Conservation (phyloP, 73 alveolate genomes). For the Uronychia binucleata region DNA sequence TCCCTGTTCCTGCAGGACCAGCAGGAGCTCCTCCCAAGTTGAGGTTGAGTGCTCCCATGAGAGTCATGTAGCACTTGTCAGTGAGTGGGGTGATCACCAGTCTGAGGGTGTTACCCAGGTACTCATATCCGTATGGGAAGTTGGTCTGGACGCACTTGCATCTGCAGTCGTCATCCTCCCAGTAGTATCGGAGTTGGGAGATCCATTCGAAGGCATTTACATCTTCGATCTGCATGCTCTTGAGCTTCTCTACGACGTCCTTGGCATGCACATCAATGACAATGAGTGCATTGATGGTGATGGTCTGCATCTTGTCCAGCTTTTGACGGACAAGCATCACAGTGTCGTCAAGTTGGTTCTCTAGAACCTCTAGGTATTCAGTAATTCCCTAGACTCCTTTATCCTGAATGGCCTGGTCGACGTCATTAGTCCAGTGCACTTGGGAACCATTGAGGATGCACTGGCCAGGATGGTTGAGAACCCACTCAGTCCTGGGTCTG, state of each 20-base stretch:
- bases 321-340: conserved; percentile 97
- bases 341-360: conserved; percentile 86
- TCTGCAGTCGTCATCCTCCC: conserved; percentile 97
- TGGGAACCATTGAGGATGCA: conserved; percentile 97
- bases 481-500: conserved; percentile 98
- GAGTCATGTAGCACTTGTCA: conserved; percentile 98
- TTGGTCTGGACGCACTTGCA: conserved; percentile 98
- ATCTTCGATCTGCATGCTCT: conserved; percentile 82
- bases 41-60: conserved; percentile 98
- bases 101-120: conserved; percentile 98
- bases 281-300: conserved; percentile 97
- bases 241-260: conserved; percentile 97
- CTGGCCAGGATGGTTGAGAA: conserved; percentile 97
- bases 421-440: conserved; percentile 99
- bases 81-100: conserved; percentile 99
- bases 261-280: conserved; percentile 99
- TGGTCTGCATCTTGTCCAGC: conserved; percentile 92
- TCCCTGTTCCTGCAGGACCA: conserved; percentile 99
- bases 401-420: conserved; percentile 93
- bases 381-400: conserved; percentile 72
- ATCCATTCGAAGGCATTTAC: conserved; percentile 97
- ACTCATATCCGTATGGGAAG: conserved; percentile 99
- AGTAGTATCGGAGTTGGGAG: conserved; percentile 98
- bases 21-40: conserved; percentile 99
- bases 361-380: conserved; percentile 76